phyloP scores from a whole-genome alignment of 345 rosid genomes.

The Boechera divaricarpa region DNA sequence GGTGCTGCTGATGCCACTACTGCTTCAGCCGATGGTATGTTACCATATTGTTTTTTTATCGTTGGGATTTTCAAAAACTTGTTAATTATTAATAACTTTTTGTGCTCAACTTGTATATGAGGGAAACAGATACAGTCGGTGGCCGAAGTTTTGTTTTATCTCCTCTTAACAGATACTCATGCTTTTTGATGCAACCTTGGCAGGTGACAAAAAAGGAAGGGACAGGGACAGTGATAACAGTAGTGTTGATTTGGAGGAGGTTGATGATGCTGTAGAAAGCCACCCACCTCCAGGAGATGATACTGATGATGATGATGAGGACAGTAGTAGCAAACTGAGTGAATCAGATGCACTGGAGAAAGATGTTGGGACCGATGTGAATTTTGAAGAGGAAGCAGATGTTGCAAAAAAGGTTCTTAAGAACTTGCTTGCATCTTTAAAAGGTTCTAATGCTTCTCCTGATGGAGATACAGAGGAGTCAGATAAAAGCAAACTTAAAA shows the following conservation, averaged over 20 bases:
- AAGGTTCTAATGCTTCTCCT: conserved; percentile 48
- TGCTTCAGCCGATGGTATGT: conserved; percentile 68
- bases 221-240: conserved; percentile 58
- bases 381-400: conserved; percentile 82
- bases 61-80: neutral
- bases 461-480: conserved; percentile 50
- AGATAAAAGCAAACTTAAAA: conserved; percentile 39
- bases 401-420: conserved; percentile 76
- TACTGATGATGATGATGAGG: conserved; percentile 38
- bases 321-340: conserved; percentile 40
- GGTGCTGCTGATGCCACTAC: conserved; percentile 51
- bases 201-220: conserved; percentile 58
- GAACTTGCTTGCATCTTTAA: conserved; percentile 60
- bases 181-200: conserved; percentile 31
- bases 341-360: conserved; percentile 46
- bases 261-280: conserved; percentile 47
- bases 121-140: conserved; percentile 2
- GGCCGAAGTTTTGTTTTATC: conserved; percentile 14
- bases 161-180: conserved; percentile 12
- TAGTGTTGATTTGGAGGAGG: conserved; percentile 69
- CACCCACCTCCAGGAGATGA: conserved; percentile 38
- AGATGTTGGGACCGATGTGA: conserved; percentile 47
- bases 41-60: conserved; percentile 7
- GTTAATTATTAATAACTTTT: neutral
- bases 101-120: neutral